Base-by-base conservation (phyloP, 2,329 filamentous ascomycete species). In the Passalora sequoiae region DNA sequence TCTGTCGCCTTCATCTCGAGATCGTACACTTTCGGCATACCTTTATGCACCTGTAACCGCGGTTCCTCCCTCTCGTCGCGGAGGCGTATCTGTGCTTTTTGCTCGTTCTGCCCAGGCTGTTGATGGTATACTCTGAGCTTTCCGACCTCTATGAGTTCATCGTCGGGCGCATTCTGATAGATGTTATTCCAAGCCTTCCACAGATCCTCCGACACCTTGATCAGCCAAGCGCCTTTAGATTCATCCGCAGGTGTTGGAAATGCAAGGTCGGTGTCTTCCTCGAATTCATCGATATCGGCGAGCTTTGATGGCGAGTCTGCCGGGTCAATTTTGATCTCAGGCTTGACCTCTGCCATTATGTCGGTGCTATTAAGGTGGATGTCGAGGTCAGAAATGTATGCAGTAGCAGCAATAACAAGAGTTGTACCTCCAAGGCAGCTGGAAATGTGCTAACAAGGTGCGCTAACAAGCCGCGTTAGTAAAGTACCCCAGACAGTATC, bases 1-100 rank as follows among this genome's bases (percentile, higher is more conserved):
- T 77, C 68, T 30, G 71, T 63, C 29, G 80, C 76, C 17, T 77
- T 81, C 35, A 88, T 74, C 35, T 88, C 81, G 45, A 97, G 70
- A 54, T 87, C 78, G 67, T 96, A 98, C 60, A 94, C 88, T 60
- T 87, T 87, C 8, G 89, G 89, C n/a, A 96, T 74, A 4, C 75
- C 69, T 55, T 83, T 76, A 62, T 94, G 88, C 50, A 80, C 74
- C 6, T 77, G 71, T 38, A 83, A 72, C 39, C 33, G 33, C 17
- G 21, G 17, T 9, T 36, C 33, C 9, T 21, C 33, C 19, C 15
- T 22, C 19, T 80, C 74, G 16, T 74, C 74, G 57, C 75, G 72
- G 31, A 95, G 74, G 50, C 88, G 76, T 69, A 83, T 62, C 54
- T 76, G 76, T 61, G 94, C 84, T 63, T 83, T 57, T 36, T 55